Percentiles rank a stretch among this genome's conserved stretches.
These are phyloP conservation scores for Fusarium sp. DNA, from an alignment of 2,329 filamentous ascomycete species.

Conservation along the genomic window DNA sequence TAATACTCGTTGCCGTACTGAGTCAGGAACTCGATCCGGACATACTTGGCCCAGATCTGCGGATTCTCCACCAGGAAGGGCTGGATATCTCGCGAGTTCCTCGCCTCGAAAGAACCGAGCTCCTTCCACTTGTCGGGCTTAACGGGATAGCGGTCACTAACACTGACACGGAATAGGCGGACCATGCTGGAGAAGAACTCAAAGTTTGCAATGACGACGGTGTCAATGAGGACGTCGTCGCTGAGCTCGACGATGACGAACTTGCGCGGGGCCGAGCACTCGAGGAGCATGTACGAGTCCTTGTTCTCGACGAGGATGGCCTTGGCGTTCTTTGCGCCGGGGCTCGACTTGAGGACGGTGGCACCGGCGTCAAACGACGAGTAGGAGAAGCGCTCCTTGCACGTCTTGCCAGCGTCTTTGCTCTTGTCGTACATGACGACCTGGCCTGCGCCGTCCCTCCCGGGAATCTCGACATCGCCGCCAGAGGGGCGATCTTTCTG, in stretches of 20 bases:
- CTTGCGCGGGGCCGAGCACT: conserved; percentile 88
- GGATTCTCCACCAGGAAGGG: conserved; percentile 95
- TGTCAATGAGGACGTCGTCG: conserved; percentile 88
- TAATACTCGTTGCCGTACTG: conserved; percentile 98
- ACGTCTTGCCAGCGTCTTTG: conserved; percentile 96
- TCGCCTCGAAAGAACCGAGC: conserved; percentile 87
- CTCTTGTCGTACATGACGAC: conserved; percentile 69
- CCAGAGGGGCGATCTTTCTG: conserved; percentile 8
- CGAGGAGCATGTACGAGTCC: conserved; percentile 97
- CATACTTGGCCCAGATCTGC: conserved; percentile 93
- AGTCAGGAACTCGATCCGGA: conserved; percentile 89
- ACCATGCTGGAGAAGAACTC: conserved; percentile 99
- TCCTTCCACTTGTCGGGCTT: conserved; percentile 93
- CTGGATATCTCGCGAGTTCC: conserved; percentile 93
- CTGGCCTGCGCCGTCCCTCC: conserved; percentile 48
- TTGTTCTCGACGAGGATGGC: conserved; percentile 96
- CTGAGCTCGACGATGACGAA: conserved; percentile 95
- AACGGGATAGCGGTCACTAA: conserved; percentile 93
- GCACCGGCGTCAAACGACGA: conserved; percentile 97
- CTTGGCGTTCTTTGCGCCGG: conserved; percentile 86
- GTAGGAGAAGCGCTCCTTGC: conserved; percentile 97
- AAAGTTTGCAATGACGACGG: conserved; percentile 96
- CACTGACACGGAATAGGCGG: conserved; percentile 88
- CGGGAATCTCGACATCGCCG: background rate
- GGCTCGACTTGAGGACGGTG: conserved; percentile 90